Base-by-base conservation (phyloP, 495 filamentous ascomycete species). In the Aspergillus funiculosus region DNA sequence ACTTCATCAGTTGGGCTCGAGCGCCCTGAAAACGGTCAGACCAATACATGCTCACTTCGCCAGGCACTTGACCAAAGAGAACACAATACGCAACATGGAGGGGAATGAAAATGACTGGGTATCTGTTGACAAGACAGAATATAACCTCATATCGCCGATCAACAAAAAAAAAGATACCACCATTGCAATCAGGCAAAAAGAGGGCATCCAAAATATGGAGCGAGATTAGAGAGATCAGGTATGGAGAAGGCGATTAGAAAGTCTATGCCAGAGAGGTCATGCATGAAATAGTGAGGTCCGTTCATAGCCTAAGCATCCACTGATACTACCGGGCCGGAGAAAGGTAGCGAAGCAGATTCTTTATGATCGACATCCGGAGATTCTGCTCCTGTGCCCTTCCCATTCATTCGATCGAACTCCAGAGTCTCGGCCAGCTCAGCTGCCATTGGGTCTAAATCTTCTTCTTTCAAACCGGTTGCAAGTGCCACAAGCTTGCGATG, bases 401-500 rank as follows among this genome's bases (percentile, higher is more conserved):
- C 65, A 42, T 69, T 67, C 58, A 65, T 60, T 26, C 70, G 65
- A 36, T 73, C 68, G 26, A 73, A 72, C 34, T 75, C 72, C 21
- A 75, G 54, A 0, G 64, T 66, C 42, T 71, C 70, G 2, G 69
- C 64, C 35, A 75, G 46, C 30, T 73, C 71, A 14, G 67, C 68
- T 5, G 69, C 66, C 66, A 73, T 72, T 1, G 67, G 68, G 34
- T 75, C 72, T 6, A 75, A 52, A 17, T 74, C 71, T 34, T 74
- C 69, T 43, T 75, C 72, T 46, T 71, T 72, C 5, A 74, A 52
- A 4, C 70, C 73, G 1, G 74, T 69, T 8, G 72, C 71, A 35
- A 75, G 59, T 28, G 70, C 61, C n/a, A 76, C 72, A 8, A 78
- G 62, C 48, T 67, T 75, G 45, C 74, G 67, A 45, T 77, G 74